phyloP scores from a whole-genome alignment of 2,329 filamentous ascomycete species.

The Geosmithia morbida region DNA sequence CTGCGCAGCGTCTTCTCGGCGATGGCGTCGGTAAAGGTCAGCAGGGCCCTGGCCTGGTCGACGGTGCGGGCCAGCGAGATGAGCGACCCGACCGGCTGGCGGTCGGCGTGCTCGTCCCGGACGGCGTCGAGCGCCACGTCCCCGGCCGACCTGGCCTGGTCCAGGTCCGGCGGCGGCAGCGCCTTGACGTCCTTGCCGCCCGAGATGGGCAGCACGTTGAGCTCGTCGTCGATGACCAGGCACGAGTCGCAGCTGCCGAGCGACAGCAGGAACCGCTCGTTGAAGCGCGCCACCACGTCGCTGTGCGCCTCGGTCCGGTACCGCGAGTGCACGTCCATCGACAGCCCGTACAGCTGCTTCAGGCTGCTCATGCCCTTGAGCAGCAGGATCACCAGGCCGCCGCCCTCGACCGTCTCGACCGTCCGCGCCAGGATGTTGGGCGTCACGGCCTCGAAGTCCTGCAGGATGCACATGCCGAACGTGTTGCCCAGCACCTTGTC shows the following conservation, averaged over 20 bases:
- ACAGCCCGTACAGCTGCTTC: slow-evolving; percentile 91
- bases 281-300: slow-evolving; percentile 91
- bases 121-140: slow-evolving; percentile 69
- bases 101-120: slow-evolving; percentile 76
- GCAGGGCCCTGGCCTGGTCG: slow-evolving; percentile 91
- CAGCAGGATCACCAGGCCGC: slow-evolving; percentile 77
- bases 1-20: slow-evolving; percentile 89
- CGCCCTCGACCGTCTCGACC: slow-evolving; percentile 94
- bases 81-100: slow-evolving; percentile 72
- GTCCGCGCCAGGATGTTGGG: slow-evolving; percentile 92
- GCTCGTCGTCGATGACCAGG: slow-evolving; percentile 90
- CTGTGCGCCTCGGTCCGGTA: slow-evolving; percentile 94
- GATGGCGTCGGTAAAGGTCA: slow-evolving; percentile 94
- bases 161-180: slow-evolving; percentile 60
- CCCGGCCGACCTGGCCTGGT: slow-evolving; percentile 56
- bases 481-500: slow-evolving; percentile 98
- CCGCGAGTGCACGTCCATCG: slow-evolving; percentile 94
- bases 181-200: slow-evolving; percentile 82
- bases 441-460: slow-evolving; percentile 95
- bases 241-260: slow-evolving; percentile 91
- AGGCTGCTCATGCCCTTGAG: slow-evolving; percentile 94
- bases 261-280: slow-evolving; percentile 92
- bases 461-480: slow-evolving; percentile 94
- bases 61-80: slow-evolving; percentile 78
- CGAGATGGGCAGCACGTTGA: slow-evolving; percentile 94